Conservation (phyloP, 2,329 filamentous ascomycete genomes). For the Torrubiella hemipterigena region DNA sequence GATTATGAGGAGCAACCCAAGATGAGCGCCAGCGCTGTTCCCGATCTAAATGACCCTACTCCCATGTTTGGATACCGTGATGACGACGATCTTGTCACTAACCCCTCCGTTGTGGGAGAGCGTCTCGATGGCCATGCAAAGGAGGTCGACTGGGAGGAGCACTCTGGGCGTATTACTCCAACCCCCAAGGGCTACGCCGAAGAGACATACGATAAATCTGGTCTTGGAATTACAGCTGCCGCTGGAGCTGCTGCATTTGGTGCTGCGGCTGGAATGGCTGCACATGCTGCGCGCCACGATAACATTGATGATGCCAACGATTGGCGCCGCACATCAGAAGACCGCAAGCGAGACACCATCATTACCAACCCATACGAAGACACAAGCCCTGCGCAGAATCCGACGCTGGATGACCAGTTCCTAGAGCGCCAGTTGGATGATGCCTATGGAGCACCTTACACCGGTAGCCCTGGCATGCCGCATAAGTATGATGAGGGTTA, state of each 20-base stretch:
- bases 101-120: slow-evolving; percentile 73
- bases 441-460: slow-evolving; percentile 31
- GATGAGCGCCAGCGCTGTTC: slow-evolving; percentile 59
- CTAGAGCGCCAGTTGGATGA: slow-evolving; percentile 26
- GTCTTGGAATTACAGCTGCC: slow-evolving; percentile 36
- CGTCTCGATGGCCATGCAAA: slow-evolving; percentile 43
- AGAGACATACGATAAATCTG: slow-evolving; percentile 14
- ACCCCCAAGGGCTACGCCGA: slow-evolving; percentile 23
- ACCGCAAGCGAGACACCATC: slow-evolving; percentile 53
- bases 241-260: slow-evolving; percentile 41
- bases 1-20: slow-evolving; percentile 39
- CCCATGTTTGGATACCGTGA: slow-evolving; percentile 65
- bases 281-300: slow-evolving; percentile 35
- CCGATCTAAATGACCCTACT: slow-evolving; percentile 57
- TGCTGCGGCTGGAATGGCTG: slow-evolving; percentile 33
- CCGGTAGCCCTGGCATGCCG: slow-evolving; percentile 44
- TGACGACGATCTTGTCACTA: slow-evolving; percentile 63
- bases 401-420: slow-evolving; percentile 37
- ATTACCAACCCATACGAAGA: slow-evolving; percentile 58
- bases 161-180: slow-evolving; percentile 45
- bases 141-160: slow-evolving; percentile 26
- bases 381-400: slow-evolving; percentile 48
- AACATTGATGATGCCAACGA: slow-evolving; percentile 49
- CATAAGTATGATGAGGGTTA: slow-evolving; percentile 77
- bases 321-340: slow-evolving; percentile 49